These are phyloP conservation scores for Globisporangium ultimum DNA, from an alignment of 352 stramenopile species.

Conservation along the genomic window DNA sequence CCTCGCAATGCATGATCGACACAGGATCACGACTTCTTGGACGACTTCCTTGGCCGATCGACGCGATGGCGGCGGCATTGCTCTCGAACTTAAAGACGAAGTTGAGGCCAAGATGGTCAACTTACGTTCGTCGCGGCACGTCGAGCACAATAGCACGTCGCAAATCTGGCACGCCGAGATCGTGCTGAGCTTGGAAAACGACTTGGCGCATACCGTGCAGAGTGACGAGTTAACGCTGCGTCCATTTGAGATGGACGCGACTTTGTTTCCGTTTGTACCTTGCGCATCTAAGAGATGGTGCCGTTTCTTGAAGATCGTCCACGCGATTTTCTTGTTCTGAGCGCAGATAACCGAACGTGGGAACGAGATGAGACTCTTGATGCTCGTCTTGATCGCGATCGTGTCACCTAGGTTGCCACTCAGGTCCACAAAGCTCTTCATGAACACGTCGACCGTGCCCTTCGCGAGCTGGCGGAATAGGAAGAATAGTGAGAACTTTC, in stretches of 20 bases:
- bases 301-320: slow-evolving; percentile 15
- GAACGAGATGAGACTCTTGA: slow-evolving; percentile 38
- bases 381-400: slow-evolving; percentile 33
- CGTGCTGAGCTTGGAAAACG: slow-evolving; percentile 2
- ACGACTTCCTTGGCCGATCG: not conserved
- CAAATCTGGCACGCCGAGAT: slow-evolving; percentile 8
- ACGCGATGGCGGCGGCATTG: too few species aligned
- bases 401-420: slow-evolving; percentile 48
- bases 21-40: slow-evolving; percentile 1
- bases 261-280: not conserved
- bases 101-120: slow-evolving; percentile 1
- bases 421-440: slow-evolving; percentile 36
- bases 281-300: not conserved
- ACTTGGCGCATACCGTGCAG: slow-evolving; percentile 8
- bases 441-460: not conserved
- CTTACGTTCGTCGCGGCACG: slow-evolving; percentile 10
- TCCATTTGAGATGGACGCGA: not conserved
- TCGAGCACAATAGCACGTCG: slow-evolving; percentile 6
- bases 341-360: slow-evolving; percentile 42
- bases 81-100: slow-evolving; percentile 1
- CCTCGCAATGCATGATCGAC: not conserved
- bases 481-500: slow-evolving; percentile 22
- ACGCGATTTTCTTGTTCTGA: slow-evolving; percentile 60
- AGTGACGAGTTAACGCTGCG: not conserved
- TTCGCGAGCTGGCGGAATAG: slow-evolving; percentile 24